These are phyloP conservation scores for Pseudonitzschia delicatissima DNA, from an alignment of 108 stramenopile genomes.

Conservation along the genomic window DNA sequence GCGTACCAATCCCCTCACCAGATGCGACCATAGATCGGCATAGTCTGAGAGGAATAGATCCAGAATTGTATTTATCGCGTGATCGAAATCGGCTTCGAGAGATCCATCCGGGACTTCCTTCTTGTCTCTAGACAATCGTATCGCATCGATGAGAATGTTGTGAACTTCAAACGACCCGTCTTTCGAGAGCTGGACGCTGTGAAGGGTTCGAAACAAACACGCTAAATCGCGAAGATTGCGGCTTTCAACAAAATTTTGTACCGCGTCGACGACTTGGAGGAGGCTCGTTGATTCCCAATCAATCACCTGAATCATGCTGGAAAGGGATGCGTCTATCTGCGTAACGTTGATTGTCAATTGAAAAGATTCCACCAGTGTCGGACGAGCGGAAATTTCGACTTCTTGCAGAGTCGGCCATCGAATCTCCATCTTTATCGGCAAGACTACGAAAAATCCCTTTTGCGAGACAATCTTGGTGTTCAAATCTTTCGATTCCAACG, in stretches of 20 bases:
- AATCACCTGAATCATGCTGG: constrained; percentile 23
- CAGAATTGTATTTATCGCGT: constrained; percentile 47
- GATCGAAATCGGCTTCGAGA: constrained; percentile 57
- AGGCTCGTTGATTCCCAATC: constrained; percentile 39
- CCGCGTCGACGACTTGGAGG: constrained; percentile 33
- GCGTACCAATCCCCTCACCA: constrained; percentile 39
- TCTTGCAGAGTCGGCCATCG: constrained; percentile 33
- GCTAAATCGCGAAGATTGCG: constrained; percentile 1
- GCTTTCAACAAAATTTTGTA: constrained; percentile 11
- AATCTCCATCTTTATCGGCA: constrained; percentile 41
- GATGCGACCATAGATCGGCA: constrained; percentile 37
- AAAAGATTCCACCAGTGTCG: constrained; percentile 47
- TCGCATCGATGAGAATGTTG: constrained; percentile 6
- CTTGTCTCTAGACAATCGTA: constrained; percentile 4
- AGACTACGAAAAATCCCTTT: constrained; percentile 31
- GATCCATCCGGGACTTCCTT: neutral
- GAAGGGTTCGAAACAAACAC: constrained; percentile 23
- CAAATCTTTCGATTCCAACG: neutral
- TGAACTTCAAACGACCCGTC: neutral
- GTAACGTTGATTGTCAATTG: constrained; percentile 42
- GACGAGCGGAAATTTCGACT: neutral
- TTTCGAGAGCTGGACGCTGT: constrained; percentile 2
- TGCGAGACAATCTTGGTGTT: constrained; percentile 2
- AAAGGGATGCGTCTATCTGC: constrained; percentile 23
- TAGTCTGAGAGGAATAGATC: constrained; percentile 54